Evolutionary conservation across 345 rosid species (phyloP).

Genomic region (Gossypium turneri): DNA sequence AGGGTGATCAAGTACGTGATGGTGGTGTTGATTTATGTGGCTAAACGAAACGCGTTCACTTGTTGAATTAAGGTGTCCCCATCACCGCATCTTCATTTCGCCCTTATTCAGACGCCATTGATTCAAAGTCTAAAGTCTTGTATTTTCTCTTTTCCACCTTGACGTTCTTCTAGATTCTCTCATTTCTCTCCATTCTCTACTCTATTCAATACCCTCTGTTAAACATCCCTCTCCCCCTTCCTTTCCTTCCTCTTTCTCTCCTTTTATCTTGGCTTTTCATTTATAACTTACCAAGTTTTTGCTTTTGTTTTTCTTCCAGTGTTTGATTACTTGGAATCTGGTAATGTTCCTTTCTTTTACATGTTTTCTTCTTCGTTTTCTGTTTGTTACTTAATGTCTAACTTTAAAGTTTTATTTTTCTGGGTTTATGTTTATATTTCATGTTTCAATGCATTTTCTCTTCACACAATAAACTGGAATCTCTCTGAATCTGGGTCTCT

Average conservation of each 20-base stretch:
- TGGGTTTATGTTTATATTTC: background rate
- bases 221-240: background rate
- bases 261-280: background rate
- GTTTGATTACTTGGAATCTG: conserved; percentile 15
- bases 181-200: background rate
- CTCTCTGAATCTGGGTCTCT: background rate
- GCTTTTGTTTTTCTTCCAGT: background rate
- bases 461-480: background rate
- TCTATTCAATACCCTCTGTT: background rate
- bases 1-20: background rate
- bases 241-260: background rate
- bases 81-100: background rate
- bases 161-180: background rate
- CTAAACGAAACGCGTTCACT: background rate
- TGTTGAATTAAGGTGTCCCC: background rate
- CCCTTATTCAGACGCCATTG: background rate
- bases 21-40: background rate
- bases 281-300: background rate
- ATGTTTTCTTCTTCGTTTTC: background rate
- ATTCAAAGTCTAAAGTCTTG: background rate
- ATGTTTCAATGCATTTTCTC: background rate
- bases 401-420: background rate
- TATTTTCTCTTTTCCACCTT: background rate
- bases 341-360: conserved; percentile 16
- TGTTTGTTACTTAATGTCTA: background rate